Evolutionary conservation across 805 yeast genomes (phyloP).

Genomic region (Lipomyces sp.): DNA sequence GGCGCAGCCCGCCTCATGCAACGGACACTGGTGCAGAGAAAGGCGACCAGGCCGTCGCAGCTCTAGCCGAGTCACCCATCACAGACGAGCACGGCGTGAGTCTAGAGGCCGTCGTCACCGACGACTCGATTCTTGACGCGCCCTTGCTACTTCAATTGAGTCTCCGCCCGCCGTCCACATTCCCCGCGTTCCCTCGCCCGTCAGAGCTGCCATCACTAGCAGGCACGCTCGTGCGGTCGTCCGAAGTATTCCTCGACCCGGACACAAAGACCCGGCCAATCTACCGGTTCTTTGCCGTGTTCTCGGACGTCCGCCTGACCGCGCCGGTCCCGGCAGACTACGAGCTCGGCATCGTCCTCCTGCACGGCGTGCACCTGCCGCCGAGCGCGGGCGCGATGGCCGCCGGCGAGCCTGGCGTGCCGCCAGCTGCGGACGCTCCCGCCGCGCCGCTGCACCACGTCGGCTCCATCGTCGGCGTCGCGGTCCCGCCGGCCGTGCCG

Average conservation of each 20-base stretch:
- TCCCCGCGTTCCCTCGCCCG: background rate
- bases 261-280: background rate
- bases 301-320: background rate
- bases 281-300: constrained; percentile 1
- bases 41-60: too few species aligned
- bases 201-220: background rate
- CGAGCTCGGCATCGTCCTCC: background rate
- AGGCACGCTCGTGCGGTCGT: constrained; percentile 4
- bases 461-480: constrained; percentile 5
- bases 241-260: constrained; percentile 1
- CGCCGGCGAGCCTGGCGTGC: background rate
- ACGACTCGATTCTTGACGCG: too few species aligned
- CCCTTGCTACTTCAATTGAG: background rate
- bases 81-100: too few species aligned
- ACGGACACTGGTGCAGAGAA: too few species aligned
- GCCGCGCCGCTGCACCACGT: background rate
- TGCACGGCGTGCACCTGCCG: background rate
- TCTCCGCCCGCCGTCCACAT: background rate
- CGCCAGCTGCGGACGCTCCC: background rate
- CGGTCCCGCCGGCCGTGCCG: background rate
- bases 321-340: background rate
- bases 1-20: too few species aligned
- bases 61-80: too few species aligned
- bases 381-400: background rate
- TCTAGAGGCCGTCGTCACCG: too few species aligned